These are phyloP conservation scores for Aureobasidium sp. DNA, from an alignment of 2,329 filamentous ascomycete genomes.

Conservation along the genomic window DNA sequence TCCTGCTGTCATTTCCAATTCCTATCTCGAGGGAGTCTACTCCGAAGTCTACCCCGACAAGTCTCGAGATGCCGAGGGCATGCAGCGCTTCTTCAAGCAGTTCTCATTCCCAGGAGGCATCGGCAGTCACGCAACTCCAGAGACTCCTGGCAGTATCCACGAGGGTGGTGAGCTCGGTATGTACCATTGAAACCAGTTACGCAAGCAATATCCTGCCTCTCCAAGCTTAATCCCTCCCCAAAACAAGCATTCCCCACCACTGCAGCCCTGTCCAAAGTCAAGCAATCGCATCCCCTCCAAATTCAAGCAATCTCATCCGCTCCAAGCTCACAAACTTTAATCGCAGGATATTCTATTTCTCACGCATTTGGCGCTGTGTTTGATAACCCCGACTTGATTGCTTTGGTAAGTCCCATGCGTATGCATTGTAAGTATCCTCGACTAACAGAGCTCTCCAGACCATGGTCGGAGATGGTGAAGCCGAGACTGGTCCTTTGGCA, in stretches of 20 bases:
- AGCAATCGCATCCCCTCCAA: too few relatives aligned
- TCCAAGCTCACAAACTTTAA: too few relatives aligned
- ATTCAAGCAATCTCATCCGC: too few relatives aligned
- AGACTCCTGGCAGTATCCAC: conserved; percentile 68
- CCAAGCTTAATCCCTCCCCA: too few relatives aligned
- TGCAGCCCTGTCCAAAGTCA: too few relatives aligned
- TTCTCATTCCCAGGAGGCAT: conserved; percentile 77
- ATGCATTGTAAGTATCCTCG: neutral
- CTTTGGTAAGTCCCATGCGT: conserved; percentile 33
- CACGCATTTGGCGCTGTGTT: conserved; percentile 72
- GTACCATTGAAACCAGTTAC: too few relatives aligned
- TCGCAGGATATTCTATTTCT: conserved; percentile 59
- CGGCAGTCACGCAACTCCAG: conserved; percentile 68
- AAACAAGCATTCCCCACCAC: too few relatives aligned
- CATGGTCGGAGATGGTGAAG: conserved; percentile 72
- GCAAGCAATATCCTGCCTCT: too few relatives aligned
- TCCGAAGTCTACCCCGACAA: conserved; percentile 70
- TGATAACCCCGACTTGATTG: conserved; percentile 65
- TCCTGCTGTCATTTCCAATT: conserved; percentile 65
- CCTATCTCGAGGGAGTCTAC: conserved; percentile 70
- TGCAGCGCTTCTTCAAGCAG: conserved; percentile 71
- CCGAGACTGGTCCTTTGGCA: conserved; percentile 71
- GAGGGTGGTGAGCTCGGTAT: conserved; percentile 57
- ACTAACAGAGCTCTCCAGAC: conserved; percentile 32
- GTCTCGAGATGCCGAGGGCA: conserved; percentile 57